These are phyloP conservation scores for Serpula lacrymans DNA, from an alignment of 768 basidiomycete species.

Conservation along the genomic window DNA sequence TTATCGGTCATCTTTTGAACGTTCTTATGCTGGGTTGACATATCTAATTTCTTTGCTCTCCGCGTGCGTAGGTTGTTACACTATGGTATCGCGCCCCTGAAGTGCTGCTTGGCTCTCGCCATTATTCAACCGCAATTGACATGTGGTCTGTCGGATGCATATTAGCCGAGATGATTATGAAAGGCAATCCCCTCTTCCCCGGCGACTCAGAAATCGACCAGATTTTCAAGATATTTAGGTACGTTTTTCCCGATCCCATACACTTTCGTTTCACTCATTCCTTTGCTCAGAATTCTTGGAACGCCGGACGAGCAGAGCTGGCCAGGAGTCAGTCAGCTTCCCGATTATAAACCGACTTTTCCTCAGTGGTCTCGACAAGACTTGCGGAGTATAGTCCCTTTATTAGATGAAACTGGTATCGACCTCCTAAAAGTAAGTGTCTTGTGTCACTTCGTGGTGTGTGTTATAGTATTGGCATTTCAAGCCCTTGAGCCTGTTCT, in stretches of 20 bases:
- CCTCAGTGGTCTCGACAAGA: conserved; percentile 90
- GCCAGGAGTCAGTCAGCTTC: conserved; percentile 85
- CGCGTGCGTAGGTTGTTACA: conserved; percentile 78
- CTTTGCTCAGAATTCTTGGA: conserved; percentile 72
- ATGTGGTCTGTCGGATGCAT: conserved; percentile 99
- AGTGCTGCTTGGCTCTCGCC: conserved; percentile 90
- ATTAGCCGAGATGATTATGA: conserved; percentile 98
- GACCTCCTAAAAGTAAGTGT: conserved; percentile 69
- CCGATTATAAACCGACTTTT: conserved; percentile 96
- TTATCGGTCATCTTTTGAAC: too few species aligned
- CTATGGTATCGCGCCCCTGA: conserved; percentile 99
- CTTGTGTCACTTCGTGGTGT: neutral
- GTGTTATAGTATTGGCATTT: neutral
- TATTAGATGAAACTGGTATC: conserved; percentile 73
- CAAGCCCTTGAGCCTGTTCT: too few species aligned
- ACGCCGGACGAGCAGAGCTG: conserved; percentile 90
- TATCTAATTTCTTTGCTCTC: conserved; percentile 9
- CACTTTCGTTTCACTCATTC: conserved; percentile 3
- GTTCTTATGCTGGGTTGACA: too few species aligned
- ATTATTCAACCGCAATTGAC: conserved; percentile 97
- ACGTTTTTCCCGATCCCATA: neutral
- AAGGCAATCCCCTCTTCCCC: conserved; percentile 87
- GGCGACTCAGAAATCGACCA: conserved; percentile 99
- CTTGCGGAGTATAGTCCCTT: conserved; percentile 59
- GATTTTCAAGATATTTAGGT: conserved; percentile 99